Evolutionary conservation across 768 basidiomycete species (phyloP), one percentile per base, ranked within the genome.

Genomic region (Crucibulum laeve): DNA sequence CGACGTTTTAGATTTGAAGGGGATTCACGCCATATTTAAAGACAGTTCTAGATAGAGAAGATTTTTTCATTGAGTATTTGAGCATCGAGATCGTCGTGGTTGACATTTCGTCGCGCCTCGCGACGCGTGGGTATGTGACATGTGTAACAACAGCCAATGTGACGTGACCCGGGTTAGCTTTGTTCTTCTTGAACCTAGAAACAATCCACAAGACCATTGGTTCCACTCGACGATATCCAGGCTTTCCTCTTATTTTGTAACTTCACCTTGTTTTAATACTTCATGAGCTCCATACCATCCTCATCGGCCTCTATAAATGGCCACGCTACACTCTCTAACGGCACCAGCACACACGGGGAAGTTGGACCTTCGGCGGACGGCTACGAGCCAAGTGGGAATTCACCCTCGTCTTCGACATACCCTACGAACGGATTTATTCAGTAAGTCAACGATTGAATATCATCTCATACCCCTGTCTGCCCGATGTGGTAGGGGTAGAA

Each of bases 351-450:
- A 49, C 62, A 69, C 50, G 61, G 55, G 48, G 63, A 69, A 49
- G 54, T 66, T 41, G 61, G 65, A 48, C 50, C 58, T 30, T 62
- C 68, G 40, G 64, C 64, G 47, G 58, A 62, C 45, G 57, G 68
- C 8, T 67, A 61, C 45, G 68, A 71, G 46, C 53, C 53, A 25
- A 62, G 59, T 41, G 61, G 56, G 15, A 56, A 56, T 32, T 65
- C 63, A 24, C 63, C 67, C 41, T 66, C 71, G 44, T 64, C 67
- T 23, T 70, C 73, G 17, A 59, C 60, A 38, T 69, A 71, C 60
- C 68, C 65, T 44, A 55, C 62, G 40, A 85, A 85, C 61, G 83
- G 81, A 21, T 79, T 75, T 58, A 60, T 75, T 47, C 70, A 74
- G 80, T 84, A 60, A 76, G 82, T 74, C 15, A 42, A 36, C 26